Evolutionary conservation across 768 basidiomycete species (phyloP).

Genomic region (Flagelloscypha sp.): DNA sequence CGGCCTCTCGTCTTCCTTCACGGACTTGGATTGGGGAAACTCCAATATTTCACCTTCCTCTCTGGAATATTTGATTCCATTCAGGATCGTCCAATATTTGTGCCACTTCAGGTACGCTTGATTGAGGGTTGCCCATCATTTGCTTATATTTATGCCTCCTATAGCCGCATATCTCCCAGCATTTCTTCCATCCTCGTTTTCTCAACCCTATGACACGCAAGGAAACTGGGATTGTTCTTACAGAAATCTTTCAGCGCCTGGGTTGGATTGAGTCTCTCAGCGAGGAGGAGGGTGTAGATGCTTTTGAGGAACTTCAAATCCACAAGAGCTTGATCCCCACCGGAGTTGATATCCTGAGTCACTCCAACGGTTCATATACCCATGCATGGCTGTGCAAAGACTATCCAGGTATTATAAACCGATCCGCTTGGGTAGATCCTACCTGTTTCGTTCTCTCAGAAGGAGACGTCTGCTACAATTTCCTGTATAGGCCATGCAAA

Average conservation of each 20-base stretch:
- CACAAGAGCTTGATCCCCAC: too few relatives aligned
- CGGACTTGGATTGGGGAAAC: slow-evolving; percentile 78
- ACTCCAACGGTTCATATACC: slow-evolving; percentile 82
- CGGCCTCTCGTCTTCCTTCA: slow-evolving; percentile 80
- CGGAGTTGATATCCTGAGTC: slow-evolving; percentile 78
- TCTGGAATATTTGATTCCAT: slow-evolving; percentile 46
- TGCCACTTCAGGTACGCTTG: too few relatives aligned
- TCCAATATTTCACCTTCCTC: slow-evolving; percentile 62
- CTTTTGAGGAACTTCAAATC: slow-evolving; percentile 12
- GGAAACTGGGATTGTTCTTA: slow-evolving; percentile 51
- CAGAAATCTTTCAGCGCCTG: slow-evolving; percentile 46
- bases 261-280: slow-evolving; percentile 46
- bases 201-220: slow-evolving; percentile 60
- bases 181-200: slow-evolving; percentile 70
- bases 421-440: slow-evolving; percentile 89
- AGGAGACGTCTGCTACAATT: slow-evolving; percentile 93
- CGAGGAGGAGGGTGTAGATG: slow-evolving; percentile 15
- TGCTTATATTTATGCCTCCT: too few relatives aligned
- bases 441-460: slow-evolving; percentile 91
- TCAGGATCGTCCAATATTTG: slow-evolving; percentile 63
- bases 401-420: slow-evolving; percentile 53
- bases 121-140: too few relatives aligned
- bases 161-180: slow-evolving; percentile 82
- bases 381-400: slow-evolving; percentile 90
- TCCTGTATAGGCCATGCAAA: slow-evolving; percentile 64